Evolutionary conservation across 306 rosid species (phyloP).

Genomic region (Sesbania bispinosa): DNA sequence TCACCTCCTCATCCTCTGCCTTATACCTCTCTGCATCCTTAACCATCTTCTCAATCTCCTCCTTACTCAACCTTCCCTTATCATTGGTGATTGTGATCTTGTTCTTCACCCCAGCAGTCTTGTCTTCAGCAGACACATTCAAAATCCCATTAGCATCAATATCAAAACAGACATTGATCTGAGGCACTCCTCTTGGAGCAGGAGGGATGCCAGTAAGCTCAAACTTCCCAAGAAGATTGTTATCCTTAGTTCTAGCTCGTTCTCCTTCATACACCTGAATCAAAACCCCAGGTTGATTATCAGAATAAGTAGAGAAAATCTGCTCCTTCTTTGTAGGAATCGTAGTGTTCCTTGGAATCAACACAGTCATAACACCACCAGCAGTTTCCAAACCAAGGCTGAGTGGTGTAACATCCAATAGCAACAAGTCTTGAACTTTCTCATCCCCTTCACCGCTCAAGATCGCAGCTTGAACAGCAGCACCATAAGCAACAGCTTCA

Average conservation of each 20-base stretch:
- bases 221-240: constrained; percentile 72
- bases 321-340: constrained; percentile 83
- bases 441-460: constrained; percentile 66
- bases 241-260: constrained; percentile 63
- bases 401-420: constrained; percentile 75
- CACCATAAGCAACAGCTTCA: constrained; percentile 88
- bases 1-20: constrained; percentile 84
- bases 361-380: constrained; percentile 76
- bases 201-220: constrained; percentile 84
- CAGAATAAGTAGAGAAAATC: constrained; percentile 73
- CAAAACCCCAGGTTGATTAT: constrained; percentile 82
- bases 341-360: constrained; percentile 78
- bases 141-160: constrained; percentile 74
- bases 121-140: constrained; percentile 77
- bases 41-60: constrained; percentile 84
- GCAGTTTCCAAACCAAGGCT: constrained; percentile 78
- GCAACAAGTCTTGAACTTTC: constrained; percentile 68
- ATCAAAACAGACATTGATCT: constrained; percentile 66
- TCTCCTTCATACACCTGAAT: constrained; percentile 89
- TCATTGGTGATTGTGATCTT: constrained; percentile 78
- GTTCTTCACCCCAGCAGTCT: constrained; percentile 89
- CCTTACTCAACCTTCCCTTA: constrained; percentile 79
- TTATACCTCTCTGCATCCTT: constrained; percentile 77
- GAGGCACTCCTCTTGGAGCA: constrained; percentile 82
- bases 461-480: constrained; percentile 86